These are phyloP conservation scores for Saturnispora saitoi DNA, from an alignment of 805 yeast species.

Conservation along the genomic window DNA sequence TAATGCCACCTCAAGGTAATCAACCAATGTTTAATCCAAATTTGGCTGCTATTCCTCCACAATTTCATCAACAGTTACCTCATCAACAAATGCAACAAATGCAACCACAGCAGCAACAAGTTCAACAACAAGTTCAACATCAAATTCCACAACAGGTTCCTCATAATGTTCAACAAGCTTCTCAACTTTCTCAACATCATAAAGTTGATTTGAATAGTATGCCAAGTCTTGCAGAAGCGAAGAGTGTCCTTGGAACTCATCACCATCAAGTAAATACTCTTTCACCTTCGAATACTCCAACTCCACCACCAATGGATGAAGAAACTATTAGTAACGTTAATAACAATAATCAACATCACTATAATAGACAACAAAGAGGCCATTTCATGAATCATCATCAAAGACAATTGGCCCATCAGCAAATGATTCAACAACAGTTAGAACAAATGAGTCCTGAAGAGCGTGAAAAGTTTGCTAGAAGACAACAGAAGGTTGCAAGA, in stretches of 20 bases:
- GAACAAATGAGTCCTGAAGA: constrained; percentile 60
- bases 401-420: constrained; percentile 22
- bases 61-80: constrained; percentile 12
- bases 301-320: constrained; percentile 7
- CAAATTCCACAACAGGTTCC: constrained; percentile 14
- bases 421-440: constrained; percentile 25
- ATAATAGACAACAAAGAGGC: constrained; percentile 17
- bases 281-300: constrained; percentile 4
- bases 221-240: constrained; percentile 18
- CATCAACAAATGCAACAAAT: constrained; percentile 11
- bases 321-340: background rate
- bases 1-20: constrained; percentile 11
- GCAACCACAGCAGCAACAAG: constrained; percentile 16
- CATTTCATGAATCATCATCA: constrained; percentile 12
- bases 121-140: constrained; percentile 16
- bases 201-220: constrained; percentile 16
- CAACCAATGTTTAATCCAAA: constrained; percentile 14
- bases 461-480: constrained; percentile 52
- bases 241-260: constrained; percentile 1
- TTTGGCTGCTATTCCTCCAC: constrained; percentile 12
- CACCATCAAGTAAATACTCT: background rate
- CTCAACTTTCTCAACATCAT: constrained; percentile 12
- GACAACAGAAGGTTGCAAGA: constrained; percentile 68
- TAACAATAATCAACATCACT: constrained; percentile 7
- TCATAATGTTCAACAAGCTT: constrained; percentile 2